These are phyloP conservation scores for Diaporthe capsici DNA, from an alignment of 2,329 filamentous ascomycete species.

Conservation along the genomic window DNA sequence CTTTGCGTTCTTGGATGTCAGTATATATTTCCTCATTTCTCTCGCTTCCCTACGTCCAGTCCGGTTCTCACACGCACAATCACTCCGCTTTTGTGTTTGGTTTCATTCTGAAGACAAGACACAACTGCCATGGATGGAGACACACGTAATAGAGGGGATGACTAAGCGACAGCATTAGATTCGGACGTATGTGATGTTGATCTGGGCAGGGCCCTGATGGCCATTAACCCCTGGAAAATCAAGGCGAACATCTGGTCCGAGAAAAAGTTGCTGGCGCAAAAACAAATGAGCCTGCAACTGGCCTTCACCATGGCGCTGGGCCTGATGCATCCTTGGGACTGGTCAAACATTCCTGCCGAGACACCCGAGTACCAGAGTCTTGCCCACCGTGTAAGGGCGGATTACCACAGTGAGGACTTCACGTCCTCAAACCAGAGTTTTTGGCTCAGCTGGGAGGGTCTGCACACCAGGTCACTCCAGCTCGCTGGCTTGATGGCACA, in stretches of 20 bases:
- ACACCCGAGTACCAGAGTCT: conserved; percentile 36
- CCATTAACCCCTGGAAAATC: conserved; percentile 39
- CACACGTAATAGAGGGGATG: not conserved
- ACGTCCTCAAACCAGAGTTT: conserved; percentile 41
- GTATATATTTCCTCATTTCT: not conserved
- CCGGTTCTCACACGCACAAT: not conserved
- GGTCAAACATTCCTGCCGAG: conserved; percentile 26
- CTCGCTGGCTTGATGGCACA: conserved; percentile 41
- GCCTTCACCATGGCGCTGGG: conserved; percentile 40
- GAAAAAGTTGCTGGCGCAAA: conserved; percentile 35
- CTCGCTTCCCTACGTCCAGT: not conserved
- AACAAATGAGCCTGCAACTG: conserved; percentile 39
- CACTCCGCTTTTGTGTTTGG: not conserved
- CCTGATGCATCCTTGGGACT: conserved; percentile 35
- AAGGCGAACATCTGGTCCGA: conserved; percentile 39
- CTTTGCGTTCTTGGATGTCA: conserved; percentile 41
- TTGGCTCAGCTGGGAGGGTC: conserved; percentile 41
- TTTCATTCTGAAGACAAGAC: not conserved
- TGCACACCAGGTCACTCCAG: conserved; percentile 41
- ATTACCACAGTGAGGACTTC: conserved; percentile 36
- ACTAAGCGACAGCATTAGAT: conserved; percentile 34
- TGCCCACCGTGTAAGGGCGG: conserved; percentile 37
- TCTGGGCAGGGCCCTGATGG: conserved; percentile 36
- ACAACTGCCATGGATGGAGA: not conserved
- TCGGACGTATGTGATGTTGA: conserved; percentile 41